Conservation (phyloP, 108 stramenopile genomes). For the Nannochloropsis oceanica region DNA sequence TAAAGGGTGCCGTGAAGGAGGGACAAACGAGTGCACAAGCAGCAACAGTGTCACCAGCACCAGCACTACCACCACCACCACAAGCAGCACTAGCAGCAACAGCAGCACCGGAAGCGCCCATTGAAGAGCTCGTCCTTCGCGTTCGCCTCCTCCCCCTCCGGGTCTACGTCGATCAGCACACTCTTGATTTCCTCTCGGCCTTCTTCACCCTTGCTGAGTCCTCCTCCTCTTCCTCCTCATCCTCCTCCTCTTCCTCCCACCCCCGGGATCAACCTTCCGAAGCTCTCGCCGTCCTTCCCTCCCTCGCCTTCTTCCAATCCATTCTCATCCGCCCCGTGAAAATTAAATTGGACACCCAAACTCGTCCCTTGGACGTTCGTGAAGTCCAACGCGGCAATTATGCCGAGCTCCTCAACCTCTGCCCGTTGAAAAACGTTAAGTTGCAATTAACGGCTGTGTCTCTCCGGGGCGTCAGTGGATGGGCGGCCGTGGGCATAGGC, state of each 20-base stretch:
- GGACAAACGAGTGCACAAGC: too few species aligned
- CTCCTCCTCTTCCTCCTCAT: background rate
- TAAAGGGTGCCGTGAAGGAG: too few species aligned
- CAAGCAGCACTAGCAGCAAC: too few species aligned
- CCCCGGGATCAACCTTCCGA: background rate
- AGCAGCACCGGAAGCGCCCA: background rate
- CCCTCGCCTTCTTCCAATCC: background rate
- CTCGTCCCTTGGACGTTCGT: background rate
- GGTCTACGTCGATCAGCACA: conserved; percentile 19
- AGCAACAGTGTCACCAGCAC: too few species aligned
- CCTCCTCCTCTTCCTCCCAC: background rate
- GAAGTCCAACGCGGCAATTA: conserved; percentile 11
- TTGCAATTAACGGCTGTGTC: conserved; percentile 8
- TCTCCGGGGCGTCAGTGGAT: conserved; percentile 6
- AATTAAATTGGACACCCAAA: background rate
- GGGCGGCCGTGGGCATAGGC: background rate
- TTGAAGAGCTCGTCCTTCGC: conserved; percentile 18
- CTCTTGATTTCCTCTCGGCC: conserved; percentile 12
- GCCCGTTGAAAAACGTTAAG: conserved; percentile 24
- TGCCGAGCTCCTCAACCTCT: conserved; percentile 29
- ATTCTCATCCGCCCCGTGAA: background rate
- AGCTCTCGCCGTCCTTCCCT: too few species aligned
- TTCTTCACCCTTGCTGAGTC: background rate
- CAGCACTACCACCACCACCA: too few species aligned
- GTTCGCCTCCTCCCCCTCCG: conserved; percentile 20